These are phyloP conservation scores for Knufia fluminis DNA, from an alignment of 2,329 filamentous ascomycete genomes.

Conservation along the genomic window DNA sequence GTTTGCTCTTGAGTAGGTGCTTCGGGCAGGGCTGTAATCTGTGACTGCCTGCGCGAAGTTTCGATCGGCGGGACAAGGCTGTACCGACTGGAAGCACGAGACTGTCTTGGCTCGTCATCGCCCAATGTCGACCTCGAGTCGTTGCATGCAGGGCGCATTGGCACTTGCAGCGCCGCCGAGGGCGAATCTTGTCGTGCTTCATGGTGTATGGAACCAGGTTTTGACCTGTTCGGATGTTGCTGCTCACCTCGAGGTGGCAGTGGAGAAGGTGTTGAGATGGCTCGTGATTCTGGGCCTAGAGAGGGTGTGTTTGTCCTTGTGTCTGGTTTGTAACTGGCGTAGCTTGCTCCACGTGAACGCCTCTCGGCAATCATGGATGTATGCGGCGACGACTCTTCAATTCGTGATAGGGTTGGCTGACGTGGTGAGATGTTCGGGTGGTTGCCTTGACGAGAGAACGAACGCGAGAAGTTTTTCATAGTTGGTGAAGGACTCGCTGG, in stretches of 20 bases:
- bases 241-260: background rate
- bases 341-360: conserved; percentile 1
- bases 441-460: conserved; percentile 5
- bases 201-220: conserved; percentile 3
- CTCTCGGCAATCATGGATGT: conserved; percentile 15
- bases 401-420: conserved; percentile 15
- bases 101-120: conserved; percentile 1
- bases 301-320: background rate
- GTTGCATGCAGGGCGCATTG: background rate
- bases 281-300: background rate
- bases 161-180: background rate
- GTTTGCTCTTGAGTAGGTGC: background rate
- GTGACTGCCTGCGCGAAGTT: background rate
- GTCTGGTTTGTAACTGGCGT: background rate
- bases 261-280: background rate
- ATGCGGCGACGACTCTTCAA: conserved; percentile 19
- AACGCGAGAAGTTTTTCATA: conserved; percentile 4
- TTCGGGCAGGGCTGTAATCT: conserved; percentile 5
- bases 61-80: background rate
- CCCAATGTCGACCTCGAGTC: background rate
- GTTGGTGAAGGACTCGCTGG: background rate
- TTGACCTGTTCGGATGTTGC: background rate
- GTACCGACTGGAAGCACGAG: background rate
- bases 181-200: background rate
- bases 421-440: background rate